Conservation (phyloP, 2,329 filamentous ascomycete species). For the Claviceps capensis region DNA sequence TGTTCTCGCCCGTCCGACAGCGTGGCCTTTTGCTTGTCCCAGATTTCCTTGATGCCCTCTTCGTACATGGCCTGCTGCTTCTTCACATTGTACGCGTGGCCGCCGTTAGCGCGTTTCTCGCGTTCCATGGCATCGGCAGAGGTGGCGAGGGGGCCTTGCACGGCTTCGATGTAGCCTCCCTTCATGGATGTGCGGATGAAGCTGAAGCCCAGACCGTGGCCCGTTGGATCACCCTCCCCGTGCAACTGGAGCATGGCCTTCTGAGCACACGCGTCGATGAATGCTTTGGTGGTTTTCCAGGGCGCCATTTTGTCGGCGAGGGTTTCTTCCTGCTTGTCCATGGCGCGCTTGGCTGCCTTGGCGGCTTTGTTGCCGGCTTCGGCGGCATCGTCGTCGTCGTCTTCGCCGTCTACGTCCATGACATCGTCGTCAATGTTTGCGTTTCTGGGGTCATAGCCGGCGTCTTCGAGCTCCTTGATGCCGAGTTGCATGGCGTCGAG, state of each 20-base stretch:
- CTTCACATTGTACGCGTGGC: constrained; percentile 95
- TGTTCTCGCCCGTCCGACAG: constrained; percentile 60
- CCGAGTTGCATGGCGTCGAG: constrained; percentile 96
- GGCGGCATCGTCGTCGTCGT: constrained; percentile 26
- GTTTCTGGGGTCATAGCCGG: constrained; percentile 63
- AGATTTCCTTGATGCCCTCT: constrained; percentile 80
- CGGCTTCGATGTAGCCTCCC: constrained; percentile 77
- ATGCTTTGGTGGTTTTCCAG: constrained; percentile 95
- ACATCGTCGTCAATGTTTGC: constrained; percentile 50
- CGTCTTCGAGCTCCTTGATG: constrained; percentile 77
- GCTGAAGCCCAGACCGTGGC: constrained; percentile 85
- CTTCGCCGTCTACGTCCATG: constrained; percentile 48
- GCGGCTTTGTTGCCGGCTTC: constrained; percentile 26
- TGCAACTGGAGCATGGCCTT: constrained; percentile 96
- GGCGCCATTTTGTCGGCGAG: constrained; percentile 83
- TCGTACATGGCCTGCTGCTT: constrained; percentile 87
- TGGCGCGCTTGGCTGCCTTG: constrained; percentile 28
- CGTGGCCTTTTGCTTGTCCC: constrained; percentile 73
- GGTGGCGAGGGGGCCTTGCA: constrained; percentile 51
- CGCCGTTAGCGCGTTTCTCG: constrained; percentile 76
- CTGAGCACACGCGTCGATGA: constrained; percentile 80
- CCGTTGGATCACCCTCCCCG: constrained; percentile 87
- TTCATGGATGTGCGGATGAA: constrained; percentile 99
- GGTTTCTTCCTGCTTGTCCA: constrained; percentile 48
- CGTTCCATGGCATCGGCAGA: constrained; percentile 77